Conservation (phyloP, 768 basidiomycete species). For the Lentinula sp. region DNA sequence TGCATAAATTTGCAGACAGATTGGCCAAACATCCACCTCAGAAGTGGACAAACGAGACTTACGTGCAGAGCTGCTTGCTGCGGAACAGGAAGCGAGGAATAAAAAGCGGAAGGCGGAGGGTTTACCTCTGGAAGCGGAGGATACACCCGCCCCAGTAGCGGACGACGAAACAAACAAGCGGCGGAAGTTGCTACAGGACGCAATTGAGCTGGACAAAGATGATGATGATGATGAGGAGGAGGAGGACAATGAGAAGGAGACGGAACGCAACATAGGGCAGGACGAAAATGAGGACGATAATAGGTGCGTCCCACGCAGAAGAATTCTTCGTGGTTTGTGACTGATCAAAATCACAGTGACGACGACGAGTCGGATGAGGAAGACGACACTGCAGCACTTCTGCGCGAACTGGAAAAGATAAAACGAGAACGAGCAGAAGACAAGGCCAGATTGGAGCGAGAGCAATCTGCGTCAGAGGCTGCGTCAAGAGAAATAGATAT, state of each 20-base stretch:
- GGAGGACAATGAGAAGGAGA: constrained; percentile 27
- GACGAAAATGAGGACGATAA: constrained; percentile 32
- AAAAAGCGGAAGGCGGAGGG: constrained; percentile 94
- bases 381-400: constrained; percentile 38
- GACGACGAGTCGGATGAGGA: constrained; percentile 62
- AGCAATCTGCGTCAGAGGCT: constrained; percentile 55
- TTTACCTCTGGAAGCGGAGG: constrained; percentile 2
- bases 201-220: constrained; percentile 84
- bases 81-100: constrained; percentile 82
- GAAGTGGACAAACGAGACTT: constrained; percentile 82
- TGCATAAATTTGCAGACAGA: constrained; percentile 45
- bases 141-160: constrained; percentile 38
- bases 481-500: constrained; percentile 75
- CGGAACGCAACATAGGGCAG: constrained; percentile 44
- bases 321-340: background rate
- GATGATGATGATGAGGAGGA: constrained; percentile 72
- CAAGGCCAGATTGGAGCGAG: constrained; percentile 75
- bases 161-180: constrained; percentile 74
- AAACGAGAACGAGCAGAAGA: constrained; percentile 95
- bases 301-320: constrained; percentile 31
- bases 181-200: constrained; percentile 82
- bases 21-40: constrained; percentile 86
- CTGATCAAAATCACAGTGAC: constrained; percentile 15
- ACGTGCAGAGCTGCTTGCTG: constrained; percentile 72
- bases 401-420: constrained; percentile 97